Conservation (phyloP, 768 basidiomycete species). For the Piloderma croceum region DNA sequence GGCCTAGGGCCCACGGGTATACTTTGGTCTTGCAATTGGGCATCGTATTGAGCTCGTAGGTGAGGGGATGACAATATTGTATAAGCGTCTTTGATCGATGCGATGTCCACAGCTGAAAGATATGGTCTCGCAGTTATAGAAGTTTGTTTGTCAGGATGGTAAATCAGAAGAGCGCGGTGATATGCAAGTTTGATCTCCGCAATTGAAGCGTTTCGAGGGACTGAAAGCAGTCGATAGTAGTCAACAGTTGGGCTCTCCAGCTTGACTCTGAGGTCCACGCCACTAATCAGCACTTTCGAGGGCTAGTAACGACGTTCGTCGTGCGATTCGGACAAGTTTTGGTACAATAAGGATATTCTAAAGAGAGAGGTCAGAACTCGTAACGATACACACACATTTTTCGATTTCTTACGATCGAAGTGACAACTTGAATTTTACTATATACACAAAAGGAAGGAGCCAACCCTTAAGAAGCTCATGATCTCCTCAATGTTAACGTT, state of each 20-base stretch:
- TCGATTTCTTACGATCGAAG: no score
- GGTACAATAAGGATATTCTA: no score
- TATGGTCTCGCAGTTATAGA: not conserved
- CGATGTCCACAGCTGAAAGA: constrained; percentile 38
- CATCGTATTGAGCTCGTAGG: constrained; percentile 50
- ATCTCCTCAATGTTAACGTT: no score
- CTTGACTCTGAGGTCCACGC: no score
- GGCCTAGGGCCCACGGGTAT: constrained; percentile 46
- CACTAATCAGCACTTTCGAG: no score
- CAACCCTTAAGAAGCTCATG: no score
- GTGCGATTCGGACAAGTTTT: no score
- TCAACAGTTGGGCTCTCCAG: constrained; percentile 23
- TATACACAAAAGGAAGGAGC: no score
- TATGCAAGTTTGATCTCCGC: constrained; percentile 61
- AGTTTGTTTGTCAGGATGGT: constrained; percentile 58
- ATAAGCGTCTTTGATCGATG: constrained; percentile 64
- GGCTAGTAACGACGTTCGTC: no score
- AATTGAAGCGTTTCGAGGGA: constrained; percentile 43
- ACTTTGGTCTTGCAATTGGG: constrained; percentile 8
- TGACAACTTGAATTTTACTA: no score
- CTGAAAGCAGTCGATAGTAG: constrained; percentile 56
- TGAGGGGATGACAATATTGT: constrained; percentile 46
- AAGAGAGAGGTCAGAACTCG: no score
- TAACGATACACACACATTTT: no score
- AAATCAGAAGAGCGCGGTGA: constrained; percentile 54